Evolutionary conservation across 148 eudicot species (phyloP), one percentile per base, ranked within the genome.

Genomic region (Camellia granthamiana): DNA sequence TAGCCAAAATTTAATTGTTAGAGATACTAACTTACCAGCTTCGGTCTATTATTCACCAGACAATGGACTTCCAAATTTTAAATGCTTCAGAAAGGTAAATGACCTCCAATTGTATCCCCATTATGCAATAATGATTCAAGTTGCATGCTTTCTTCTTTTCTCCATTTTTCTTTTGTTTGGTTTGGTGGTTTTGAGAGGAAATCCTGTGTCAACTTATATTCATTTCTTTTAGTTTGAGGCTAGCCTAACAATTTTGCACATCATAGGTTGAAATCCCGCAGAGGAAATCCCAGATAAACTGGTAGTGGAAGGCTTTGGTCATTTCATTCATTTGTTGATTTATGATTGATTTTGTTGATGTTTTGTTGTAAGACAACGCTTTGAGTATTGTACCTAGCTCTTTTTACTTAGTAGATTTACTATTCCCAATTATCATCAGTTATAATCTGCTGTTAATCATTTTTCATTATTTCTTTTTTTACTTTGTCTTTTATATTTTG

Each of bases 1-100:
- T 84, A 91, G 95, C 88, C 95, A 88, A 79, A 86, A 83, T 72
- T 82, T 97, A 56, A 87, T 97, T 77, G 91, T 91, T 74, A 84
- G 94, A 83, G 90, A 87, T 77, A 49, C 81, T 66, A 83, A 75
- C 51, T 69, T 85, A 42, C 80, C 75, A 71, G 85, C 72, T 46
- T 70, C 90, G 59, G 80, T 69, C 70, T 79, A 14, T 81, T 84
- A 85, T 80, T 80, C 74, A n/a, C 74, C 79, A 6, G 78, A 85
- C 49, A 78, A 72, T 69, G 84, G 77, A 69, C 88, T 89, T 54
- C 18, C 88, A 71, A 92, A 97, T 84, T 97, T 97, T 83, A 97
- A 97, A 86, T 89, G 95, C 61, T 97, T 97, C 81, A 91, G 89
- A 80, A 97, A 94, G 98, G 99, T 93, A 81, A 85, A 38, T 68